phyloP scores from a whole-genome alignment of 2,329 filamentous ascomycete genomes.

The Basipetospora chlamydospora region DNA sequence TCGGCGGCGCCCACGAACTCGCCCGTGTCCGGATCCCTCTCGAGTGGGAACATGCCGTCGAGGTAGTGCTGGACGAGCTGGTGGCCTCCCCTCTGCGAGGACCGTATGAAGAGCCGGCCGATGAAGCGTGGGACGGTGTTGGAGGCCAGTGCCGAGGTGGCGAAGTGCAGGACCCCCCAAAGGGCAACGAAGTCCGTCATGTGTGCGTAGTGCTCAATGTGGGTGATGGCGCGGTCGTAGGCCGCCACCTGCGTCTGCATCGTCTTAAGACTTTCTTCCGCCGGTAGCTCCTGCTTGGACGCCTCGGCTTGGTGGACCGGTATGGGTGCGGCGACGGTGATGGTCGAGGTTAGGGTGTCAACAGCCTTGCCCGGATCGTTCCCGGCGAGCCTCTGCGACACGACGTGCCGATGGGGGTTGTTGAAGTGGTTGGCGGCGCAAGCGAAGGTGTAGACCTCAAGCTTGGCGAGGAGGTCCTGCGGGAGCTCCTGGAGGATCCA shows the following conservation, averaged over 20 bases:
- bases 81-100: constrained; percentile 35
- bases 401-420: constrained; percentile 46
- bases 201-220: constrained; percentile 74
- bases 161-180: constrained; percentile 61
- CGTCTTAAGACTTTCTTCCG: too few species aligned
- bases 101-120: constrained; percentile 43
- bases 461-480: constrained; percentile 47
- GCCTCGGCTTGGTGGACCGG: too few species aligned
- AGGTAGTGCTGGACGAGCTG: constrained; percentile 48
- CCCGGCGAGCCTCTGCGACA: constrained; percentile 21
- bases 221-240: constrained; percentile 40
- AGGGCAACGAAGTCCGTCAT: constrained; percentile 57
- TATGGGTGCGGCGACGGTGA: constrained; percentile 12
- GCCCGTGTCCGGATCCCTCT: constrained; percentile 24
- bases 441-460: constrained; percentile 69
- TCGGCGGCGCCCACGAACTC: constrained; percentile 28
- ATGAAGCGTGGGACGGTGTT: constrained; percentile 43
- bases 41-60: constrained; percentile 44
- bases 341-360: constrained; percentile 18
- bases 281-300: too few species aligned
- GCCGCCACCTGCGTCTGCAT: constrained; percentile 20
- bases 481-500: constrained; percentile 62
- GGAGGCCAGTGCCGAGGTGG: constrained; percentile 18
- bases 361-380: constrained; percentile 16
- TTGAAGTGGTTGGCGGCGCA: constrained; percentile 73